phyloP scores from a whole-genome alignment of 371 early-diverging fungal genomes.

The Actinomortierella wolfii region DNA sequence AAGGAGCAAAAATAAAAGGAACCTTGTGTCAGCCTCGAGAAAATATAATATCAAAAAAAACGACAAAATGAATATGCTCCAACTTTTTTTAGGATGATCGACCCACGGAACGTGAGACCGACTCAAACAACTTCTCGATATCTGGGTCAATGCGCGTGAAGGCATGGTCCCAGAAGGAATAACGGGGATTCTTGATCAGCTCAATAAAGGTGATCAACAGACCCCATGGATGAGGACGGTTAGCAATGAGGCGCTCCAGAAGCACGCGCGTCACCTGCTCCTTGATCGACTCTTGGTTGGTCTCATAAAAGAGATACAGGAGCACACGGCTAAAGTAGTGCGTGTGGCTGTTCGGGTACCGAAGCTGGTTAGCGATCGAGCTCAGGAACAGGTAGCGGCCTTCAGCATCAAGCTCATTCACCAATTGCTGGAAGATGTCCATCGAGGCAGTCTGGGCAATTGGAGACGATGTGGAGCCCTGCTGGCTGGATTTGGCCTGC shows the following conservation, averaged over 20 bases:
- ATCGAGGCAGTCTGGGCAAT: constrained; percentile 79
- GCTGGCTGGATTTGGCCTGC: constrained; percentile 26
- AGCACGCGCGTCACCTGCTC: constrained; percentile 96
- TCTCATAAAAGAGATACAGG: constrained; percentile 86
- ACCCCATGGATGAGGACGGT: constrained; percentile 98
- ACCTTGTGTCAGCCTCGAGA: no score
- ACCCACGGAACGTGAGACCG: constrained; percentile 63
- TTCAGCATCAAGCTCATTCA: constrained; percentile 82
- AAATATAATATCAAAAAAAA: no score
- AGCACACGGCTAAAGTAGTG: constrained; percentile 90
- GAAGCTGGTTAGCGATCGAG: constrained; percentile 95
- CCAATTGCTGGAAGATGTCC: constrained; percentile 84
- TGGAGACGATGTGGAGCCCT: constrained; percentile 45
- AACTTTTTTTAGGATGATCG: constrained; percentile 19
- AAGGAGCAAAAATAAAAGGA: neutral
- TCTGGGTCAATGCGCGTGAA: constrained; percentile 77
- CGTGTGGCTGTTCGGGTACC: constrained; percentile 97
- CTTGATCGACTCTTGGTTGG: constrained; percentile 81
- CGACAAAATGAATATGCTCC: neutral
- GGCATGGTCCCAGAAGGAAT: constrained; percentile 87
- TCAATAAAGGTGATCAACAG: constrained; percentile 96
- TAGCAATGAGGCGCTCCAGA: constrained; percentile 94
- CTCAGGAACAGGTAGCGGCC: constrained; percentile 89
- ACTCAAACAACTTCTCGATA: constrained; percentile 75
- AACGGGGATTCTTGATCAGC: constrained; percentile 90